phyloP scores from a whole-genome alignment of 768 basidiomycete genomes.

The Tulasnella sp. region DNA sequence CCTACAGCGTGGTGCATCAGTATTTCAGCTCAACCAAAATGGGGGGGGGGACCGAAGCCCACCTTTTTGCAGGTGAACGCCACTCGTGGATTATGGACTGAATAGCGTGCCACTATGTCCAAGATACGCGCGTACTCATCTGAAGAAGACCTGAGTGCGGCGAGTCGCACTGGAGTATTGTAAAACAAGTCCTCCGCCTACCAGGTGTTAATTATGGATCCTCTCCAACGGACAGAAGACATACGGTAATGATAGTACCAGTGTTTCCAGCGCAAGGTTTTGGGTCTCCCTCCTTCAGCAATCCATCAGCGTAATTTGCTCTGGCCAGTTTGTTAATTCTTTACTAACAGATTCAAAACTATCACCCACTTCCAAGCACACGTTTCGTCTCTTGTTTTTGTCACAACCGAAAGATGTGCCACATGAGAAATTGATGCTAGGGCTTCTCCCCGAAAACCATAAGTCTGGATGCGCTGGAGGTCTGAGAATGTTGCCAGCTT shows the following conservation, averaged over 20 bases:
- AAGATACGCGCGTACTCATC: conserved; percentile 89
- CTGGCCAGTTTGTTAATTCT: conserved; percentile 29
- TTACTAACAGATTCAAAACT: background rate
- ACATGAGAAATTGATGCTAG: conserved; percentile 93
- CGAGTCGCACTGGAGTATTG: conserved; percentile 77
- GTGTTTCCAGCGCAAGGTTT: conserved; percentile 90
- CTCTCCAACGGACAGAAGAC: conserved; percentile 19
- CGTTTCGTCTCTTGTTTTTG: conserved; percentile 67
- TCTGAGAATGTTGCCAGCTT: conserved; percentile 83
- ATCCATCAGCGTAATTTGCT: conserved; percentile 70
- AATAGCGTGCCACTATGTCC: conserved; percentile 85
- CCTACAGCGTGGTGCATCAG: conserved; percentile 30
- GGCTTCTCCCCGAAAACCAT: conserved; percentile 96
- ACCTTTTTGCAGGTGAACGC: conserved; percentile 91
- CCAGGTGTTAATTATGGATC: background rate
- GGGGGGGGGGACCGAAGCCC: background rate
- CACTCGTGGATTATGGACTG: conserved; percentile 80
- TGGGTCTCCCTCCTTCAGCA: conserved; percentile 69
- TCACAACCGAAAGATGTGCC: conserved; percentile 75
- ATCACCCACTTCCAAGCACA: conserved; percentile 85
- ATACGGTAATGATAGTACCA: conserved; percentile 76
- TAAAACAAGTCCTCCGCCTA: conserved; percentile 95
- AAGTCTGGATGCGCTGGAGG: conserved; percentile 68
- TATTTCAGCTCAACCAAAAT: conserved; percentile 9
- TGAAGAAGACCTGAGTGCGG: conserved; percentile 67